Base-by-base conservation (phyloP, 1,284 basidiomycete genomes). In the Microstroma glucosiphilum region DNA sequence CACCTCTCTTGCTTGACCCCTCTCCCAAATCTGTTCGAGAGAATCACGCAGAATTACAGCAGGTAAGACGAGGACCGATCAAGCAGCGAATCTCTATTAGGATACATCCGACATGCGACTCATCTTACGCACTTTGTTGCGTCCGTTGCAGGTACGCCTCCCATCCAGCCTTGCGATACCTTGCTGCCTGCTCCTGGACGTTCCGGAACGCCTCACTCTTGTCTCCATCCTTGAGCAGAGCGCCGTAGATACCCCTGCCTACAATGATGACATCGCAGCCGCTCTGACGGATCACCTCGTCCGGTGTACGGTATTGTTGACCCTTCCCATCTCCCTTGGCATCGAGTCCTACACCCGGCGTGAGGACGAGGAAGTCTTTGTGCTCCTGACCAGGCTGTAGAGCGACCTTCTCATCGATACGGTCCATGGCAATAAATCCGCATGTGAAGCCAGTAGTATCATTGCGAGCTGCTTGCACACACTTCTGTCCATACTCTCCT, bases 221-320 rank as follows among this genome's bases (percentile, higher is more conserved):
- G 43, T 71, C 74, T 8, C 85, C 83, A 49, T 84, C 82, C 62
- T 70, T 69, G 46, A 78, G 69, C 54, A 79, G 55, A 2, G 73
- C 61, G 17, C 91, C 91, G 80, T 96, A 96, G 58, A 99, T 89
- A 0, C 94, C 96, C 62, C 96, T 83, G 15, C 96, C 96, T 43
- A 99, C 96, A 68, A 99, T 98, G 77, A 98, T 98, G 30, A 98
- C 86, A 82, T 99, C 96, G 79, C 91, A 92, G n/a, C 92, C 93
- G 53, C 85, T 86, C 57, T 89, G 86, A 42, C 85, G 79, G 17
- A 99, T 83, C 23, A 96, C 94, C 79, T 94, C 84, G 41, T 85
- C 82, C 0, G 96, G 96, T 2, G 92, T 94, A 61, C 92, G 84
- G 81, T 99, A 99, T 80, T 96, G 92, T 81, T 99, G 96, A 15